phyloP scores from a whole-genome alignment of 768 basidiomycete genomes.

The Lyophyllum decastes region DNA sequence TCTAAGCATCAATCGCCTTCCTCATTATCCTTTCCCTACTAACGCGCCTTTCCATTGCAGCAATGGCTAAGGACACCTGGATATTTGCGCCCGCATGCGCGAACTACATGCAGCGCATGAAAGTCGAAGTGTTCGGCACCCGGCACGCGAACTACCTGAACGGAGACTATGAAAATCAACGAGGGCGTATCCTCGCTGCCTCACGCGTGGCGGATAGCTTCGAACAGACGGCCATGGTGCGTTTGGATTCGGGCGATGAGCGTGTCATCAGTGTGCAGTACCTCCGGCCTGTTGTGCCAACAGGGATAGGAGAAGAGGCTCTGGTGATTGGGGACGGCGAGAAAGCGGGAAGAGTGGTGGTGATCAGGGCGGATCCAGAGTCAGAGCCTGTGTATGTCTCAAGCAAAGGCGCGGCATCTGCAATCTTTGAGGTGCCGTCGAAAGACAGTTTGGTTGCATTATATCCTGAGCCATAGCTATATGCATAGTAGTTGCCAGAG shows the following conservation, averaged over 20 bases:
- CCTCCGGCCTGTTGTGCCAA: slow-evolving; percentile 41
- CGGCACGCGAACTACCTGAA: slow-evolving; percentile 22
- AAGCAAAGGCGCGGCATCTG: slow-evolving; percentile 31
- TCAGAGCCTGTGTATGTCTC: slow-evolving; percentile 35
- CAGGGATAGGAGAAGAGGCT: slow-evolving; percentile 45
- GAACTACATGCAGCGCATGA: slow-evolving; percentile 15
- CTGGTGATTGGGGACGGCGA: slow-evolving; percentile 32
- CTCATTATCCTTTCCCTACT: not conserved
- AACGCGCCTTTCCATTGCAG: not conserved
- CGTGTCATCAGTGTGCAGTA: slow-evolving; percentile 40
- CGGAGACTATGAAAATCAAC: slow-evolving; percentile 29
- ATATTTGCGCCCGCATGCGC: slow-evolving; percentile 21
- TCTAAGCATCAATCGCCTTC: not conserved
- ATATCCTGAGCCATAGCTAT: slow-evolving; percentile 12
- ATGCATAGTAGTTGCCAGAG: not conserved
- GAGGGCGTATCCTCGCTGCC: slow-evolving; percentile 28
- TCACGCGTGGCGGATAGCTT: slow-evolving; percentile 25
- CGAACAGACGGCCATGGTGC: slow-evolving; percentile 25
- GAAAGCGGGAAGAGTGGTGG: slow-evolving; percentile 48
- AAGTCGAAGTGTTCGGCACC: slow-evolving; percentile 17
- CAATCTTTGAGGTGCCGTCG: slow-evolving; percentile 34
- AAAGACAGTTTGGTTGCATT: slow-evolving; percentile 36
- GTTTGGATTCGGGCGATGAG: slow-evolving; percentile 31
- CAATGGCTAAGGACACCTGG: slow-evolving; percentile 17
- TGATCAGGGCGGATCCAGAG: slow-evolving; percentile 35